phyloP scores from a whole-genome alignment of 2,329 filamentous ascomycete genomes.

The Stagonosporopsis rhizophila region DNA sequence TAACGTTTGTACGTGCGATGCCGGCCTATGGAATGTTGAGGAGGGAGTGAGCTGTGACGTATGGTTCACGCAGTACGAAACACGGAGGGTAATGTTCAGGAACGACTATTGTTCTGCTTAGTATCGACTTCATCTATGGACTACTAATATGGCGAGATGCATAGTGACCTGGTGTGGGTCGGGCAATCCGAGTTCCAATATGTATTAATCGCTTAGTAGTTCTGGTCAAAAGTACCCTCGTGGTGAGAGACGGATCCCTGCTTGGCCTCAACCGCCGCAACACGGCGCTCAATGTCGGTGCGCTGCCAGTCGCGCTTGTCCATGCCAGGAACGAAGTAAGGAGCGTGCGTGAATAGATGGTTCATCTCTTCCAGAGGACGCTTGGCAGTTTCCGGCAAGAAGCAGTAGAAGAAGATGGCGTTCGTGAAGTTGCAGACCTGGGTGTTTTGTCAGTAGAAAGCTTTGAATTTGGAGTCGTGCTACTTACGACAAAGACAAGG shows the following conservation, averaged over 20 bases:
- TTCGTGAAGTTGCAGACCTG: slow-evolving; percentile 72
- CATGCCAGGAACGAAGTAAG: slow-evolving; percentile 67
- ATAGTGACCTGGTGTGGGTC: not conserved
- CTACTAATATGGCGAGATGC: no score
- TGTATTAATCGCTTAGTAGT: not conserved
- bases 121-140: not conserved
- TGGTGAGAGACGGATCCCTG: slow-evolving; percentile 33
- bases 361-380: slow-evolving; percentile 74
- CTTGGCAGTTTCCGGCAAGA: slow-evolving; percentile 71
- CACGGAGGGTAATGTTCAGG: not conserved
- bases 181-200: not conserved
- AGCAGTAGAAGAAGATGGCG: slow-evolving; percentile 70
- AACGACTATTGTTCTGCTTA: not conserved
- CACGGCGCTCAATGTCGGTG: slow-evolving; percentile 66
- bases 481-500: slow-evolving; percentile 63
- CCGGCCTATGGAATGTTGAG: not conserved
- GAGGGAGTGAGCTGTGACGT: not conserved
- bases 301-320: slow-evolving; percentile 59
- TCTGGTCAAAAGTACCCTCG: slow-evolving; percentile 17
- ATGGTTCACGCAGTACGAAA: not conserved
- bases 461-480: not conserved
- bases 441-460: not conserved
- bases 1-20: not conserved
- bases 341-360: slow-evolving; percentile 69
- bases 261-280: slow-evolving; percentile 65